Conservation (phyloP, 1,284 basidiomycete genomes). For the Irpex sp. region DNA sequence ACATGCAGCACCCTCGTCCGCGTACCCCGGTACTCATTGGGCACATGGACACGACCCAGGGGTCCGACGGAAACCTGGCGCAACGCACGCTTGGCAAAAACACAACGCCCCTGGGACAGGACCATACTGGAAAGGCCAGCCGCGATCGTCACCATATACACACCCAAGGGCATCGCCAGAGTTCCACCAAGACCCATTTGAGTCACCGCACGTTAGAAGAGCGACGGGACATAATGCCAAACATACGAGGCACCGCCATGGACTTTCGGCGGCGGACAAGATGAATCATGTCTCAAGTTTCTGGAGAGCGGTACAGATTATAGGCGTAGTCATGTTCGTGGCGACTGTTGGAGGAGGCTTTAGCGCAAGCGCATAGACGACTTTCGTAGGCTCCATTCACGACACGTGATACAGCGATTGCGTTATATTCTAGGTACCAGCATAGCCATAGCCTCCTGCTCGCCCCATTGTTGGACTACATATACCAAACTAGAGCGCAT, state of each 20-base stretch:
- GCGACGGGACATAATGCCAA: conserved; percentile 21
- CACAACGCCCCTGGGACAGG: conserved; percentile 14
- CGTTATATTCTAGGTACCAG: too few species aligned
- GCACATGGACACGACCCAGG: conserved; percentile 8
- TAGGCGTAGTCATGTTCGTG: conserved; percentile 30
- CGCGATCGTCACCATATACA: conserved; percentile 13
- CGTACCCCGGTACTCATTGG: conserved; percentile 2
- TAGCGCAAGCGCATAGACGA: conserved; percentile 15
- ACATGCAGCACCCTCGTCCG: conserved; percentile 1
- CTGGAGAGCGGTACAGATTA: conserved; percentile 28
- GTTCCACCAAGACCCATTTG: conserved; percentile 23
- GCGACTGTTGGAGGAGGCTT: conserved; percentile 25
- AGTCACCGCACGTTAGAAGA: conserved; percentile 26
- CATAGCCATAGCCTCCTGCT: too few species aligned
- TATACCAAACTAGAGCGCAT: too few species aligned
- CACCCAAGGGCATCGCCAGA: conserved; percentile 12
- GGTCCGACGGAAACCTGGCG: conserved; percentile 16
- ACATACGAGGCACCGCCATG: conserved; percentile 11
- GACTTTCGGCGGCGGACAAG: conserved; percentile 22
- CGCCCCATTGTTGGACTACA: too few species aligned
- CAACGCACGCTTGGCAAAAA: conserved; percentile 38
- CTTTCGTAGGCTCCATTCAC: too few species aligned
- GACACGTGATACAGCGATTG: too few species aligned
- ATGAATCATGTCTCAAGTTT: conserved; percentile 25
- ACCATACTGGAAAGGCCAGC: conserved; percentile 13